phyloP scores from a whole-genome alignment of 148 eudicot genomes.

The Pharnaceum exiguum region DNA sequence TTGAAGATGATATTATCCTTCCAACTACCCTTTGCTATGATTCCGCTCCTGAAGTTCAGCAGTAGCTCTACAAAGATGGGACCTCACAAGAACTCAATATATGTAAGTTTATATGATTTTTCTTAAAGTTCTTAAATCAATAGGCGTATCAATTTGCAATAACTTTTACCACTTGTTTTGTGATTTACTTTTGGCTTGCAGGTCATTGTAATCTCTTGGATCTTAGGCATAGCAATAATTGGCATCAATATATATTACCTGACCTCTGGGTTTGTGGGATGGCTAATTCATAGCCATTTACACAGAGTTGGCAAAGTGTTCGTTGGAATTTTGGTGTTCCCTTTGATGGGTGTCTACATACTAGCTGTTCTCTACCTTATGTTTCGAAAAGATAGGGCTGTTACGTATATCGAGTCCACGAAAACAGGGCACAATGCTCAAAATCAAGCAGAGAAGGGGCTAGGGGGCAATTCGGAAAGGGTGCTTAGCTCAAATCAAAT shows the following conservation, averaged over 20 bases:
- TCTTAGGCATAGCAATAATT: slow-evolving; percentile 3
- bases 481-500: slow-evolving; percentile 7
- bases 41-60: slow-evolving; percentile 78
- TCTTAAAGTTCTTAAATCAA: not conserved
- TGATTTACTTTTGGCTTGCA: not conserved
- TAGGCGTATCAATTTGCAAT: not conserved
- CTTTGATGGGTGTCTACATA: slow-evolving; percentile 3
- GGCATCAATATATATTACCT: slow-evolving; percentile 14
- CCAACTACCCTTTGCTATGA: slow-evolving; percentile 75
- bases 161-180: not conserved
- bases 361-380: not conserved
- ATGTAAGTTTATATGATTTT: slow-evolving; percentile 28
- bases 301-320: not conserved
- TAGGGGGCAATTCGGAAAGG: not conserved
- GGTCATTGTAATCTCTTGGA: slow-evolving; percentile 7
- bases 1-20: slow-evolving; percentile 71
- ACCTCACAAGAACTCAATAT: slow-evolving; percentile 70
- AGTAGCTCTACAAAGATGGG: slow-evolving; percentile 68
- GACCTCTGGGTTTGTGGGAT: not conserved
- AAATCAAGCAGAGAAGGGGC: not conserved
- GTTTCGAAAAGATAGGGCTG: not conserved
- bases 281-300: not conserved
- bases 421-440: not conserved
- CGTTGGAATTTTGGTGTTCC: slow-evolving; percentile 1
- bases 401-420: not conserved